Percentiles rank a stretch among this genome's conserved stretches.
phyloP scores from a whole-genome alignment of 106 monocot species.

The Allium cepa region DNA sequence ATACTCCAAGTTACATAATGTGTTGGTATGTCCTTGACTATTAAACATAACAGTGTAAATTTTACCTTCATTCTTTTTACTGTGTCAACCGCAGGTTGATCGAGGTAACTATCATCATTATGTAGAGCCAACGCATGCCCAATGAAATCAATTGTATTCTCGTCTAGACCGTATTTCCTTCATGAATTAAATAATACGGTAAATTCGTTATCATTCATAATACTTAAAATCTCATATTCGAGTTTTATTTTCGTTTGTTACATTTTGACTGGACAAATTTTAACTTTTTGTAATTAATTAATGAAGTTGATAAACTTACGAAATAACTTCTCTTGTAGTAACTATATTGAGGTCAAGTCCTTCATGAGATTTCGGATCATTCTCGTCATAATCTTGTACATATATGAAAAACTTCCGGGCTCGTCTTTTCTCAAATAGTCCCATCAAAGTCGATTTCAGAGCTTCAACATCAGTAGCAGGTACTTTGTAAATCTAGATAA shows the following conservation, averaged over 20 bases:
- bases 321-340: constrained; percentile 62
- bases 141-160: constrained; percentile 74
- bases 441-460: constrained; percentile 76
- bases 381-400: constrained; percentile 82
- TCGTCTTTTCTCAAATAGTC: constrained; percentile 75
- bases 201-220: not conserved
- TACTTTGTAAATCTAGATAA: constrained; percentile 64
- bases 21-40: not conserved
- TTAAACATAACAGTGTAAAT: not conserved
- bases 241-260: not conserved
- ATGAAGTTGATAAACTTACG: constrained; percentile 21
- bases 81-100: constrained; percentile 67
- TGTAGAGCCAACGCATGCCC: constrained; percentile 87
- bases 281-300: not conserved
- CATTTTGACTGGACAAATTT: not conserved
- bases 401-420: constrained; percentile 83
- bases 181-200: not conserved
- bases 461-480: constrained; percentile 57
- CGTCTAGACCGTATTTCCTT: constrained; percentile 83
- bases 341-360: constrained; percentile 71
- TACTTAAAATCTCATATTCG: not conserved
- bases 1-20: not conserved
- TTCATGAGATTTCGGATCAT: constrained; percentile 85
- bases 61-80: constrained; percentile 81
- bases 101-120: constrained; percentile 62